These are phyloP conservation scores for Rhodotorula toruloides DNA, from an alignment of 768 basidiomycete species.

Conservation along the genomic window DNA sequence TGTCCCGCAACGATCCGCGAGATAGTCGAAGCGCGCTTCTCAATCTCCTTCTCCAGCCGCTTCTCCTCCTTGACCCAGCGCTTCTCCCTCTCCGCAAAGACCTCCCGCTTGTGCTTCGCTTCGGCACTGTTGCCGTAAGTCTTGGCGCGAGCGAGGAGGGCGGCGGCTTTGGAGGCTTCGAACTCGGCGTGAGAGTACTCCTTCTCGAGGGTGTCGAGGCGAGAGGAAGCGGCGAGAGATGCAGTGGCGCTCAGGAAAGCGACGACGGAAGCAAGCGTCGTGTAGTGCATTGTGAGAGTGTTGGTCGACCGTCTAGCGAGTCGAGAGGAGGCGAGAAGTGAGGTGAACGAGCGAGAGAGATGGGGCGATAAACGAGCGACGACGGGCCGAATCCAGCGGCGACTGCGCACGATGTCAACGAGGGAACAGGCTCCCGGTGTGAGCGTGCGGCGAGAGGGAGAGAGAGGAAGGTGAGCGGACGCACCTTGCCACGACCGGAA, in stretches of 20 bases:
- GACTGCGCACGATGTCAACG: no score
- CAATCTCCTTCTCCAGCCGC: background rate
- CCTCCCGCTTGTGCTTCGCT: no score
- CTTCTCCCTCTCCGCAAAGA: background rate
- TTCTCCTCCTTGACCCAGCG: background rate
- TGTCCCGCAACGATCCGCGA: background rate
- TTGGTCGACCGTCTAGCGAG: background rate
- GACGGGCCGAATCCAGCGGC: background rate
- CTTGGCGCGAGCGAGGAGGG: no score
- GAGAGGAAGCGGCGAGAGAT: accelerated
- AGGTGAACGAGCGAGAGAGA: background rate
- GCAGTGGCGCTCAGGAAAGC: background rate
- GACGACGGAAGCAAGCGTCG: background rate
- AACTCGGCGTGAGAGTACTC: background rate
- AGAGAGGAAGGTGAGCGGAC: no score
- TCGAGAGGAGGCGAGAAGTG: background rate
- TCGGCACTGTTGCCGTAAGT: no score
- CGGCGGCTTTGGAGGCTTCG: no score
- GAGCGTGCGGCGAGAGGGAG: no score
- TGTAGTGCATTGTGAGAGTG: background rate
- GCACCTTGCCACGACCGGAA: no score
- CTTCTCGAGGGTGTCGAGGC: background rate
- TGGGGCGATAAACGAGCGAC: no score
- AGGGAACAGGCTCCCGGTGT: no score
- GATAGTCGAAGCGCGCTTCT: background rate